Evolutionary conservation across 805 yeast species (phyloP), one percentile per base, ranked within the genome.

Genomic region (Nakazawaea sp.): DNA sequence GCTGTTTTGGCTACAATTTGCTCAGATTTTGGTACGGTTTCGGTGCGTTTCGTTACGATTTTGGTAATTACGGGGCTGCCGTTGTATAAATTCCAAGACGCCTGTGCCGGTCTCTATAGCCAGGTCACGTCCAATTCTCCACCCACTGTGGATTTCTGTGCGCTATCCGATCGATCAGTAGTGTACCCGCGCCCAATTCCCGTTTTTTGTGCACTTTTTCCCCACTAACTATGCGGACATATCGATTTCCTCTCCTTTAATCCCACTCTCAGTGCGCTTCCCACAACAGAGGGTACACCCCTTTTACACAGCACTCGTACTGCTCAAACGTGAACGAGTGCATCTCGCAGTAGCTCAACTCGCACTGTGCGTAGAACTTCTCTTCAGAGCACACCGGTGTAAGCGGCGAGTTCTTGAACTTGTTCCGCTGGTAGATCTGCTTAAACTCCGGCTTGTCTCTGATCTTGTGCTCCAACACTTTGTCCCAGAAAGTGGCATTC

Each of bases 401-500:
- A 35, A 45, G 46, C 3, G 66, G 66, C 23, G 63, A 55, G 34
- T 44, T 43, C 45, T 69, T 54, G 48, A 55, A 56, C 45, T 59
- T 53, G 27, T 48, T 43, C 36, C 58, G 48, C 16, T 61, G 44
- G 46, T 61, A 65, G 45, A 49, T 42, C 40, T 65, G 70, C 45
- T 64, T 58, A 46, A 56, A 56, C 12, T 49, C 58, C 27, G 59
- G 47, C 38, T 62, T 49, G 20, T 27, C 33, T 15, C 29, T 43
- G 56, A 36, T 27, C 18, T 17, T 51, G 18, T 46, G 46, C 41
- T 59, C 48, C 6, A 46, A 46, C 19, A 49, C 43, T 18, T 20
- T 11, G 43, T 64, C 58, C 69, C 69, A 66, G 57, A 65, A 66
- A 5, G 67, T 56, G 12, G 62, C 68, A 41, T 66, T 64, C 44